phyloP scores from a whole-genome alignment of 2,329 filamentous ascomycete species.

The Nannizziopsis barbatae region DNA sequence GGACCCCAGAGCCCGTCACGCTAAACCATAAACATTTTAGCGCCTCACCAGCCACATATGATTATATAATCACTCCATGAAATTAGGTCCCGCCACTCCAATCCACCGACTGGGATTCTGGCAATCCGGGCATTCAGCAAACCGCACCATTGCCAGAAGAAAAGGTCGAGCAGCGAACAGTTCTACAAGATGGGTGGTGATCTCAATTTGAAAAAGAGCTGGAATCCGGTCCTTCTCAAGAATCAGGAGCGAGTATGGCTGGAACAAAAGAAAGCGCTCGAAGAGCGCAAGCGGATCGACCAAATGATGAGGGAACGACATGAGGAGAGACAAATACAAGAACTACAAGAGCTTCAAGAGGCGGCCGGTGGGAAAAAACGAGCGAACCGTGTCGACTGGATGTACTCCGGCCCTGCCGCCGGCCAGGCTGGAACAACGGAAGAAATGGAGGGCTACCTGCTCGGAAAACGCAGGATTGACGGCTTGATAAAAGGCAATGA shows the following conservation, averaged over 20 bases:
- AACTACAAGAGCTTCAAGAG: slow-evolving; percentile 82
- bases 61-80: not conserved
- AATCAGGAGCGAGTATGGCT: slow-evolving; percentile 88
- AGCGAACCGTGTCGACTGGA: slow-evolving; percentile 85
- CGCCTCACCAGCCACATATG: slow-evolving; percentile 1
- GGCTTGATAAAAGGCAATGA: slow-evolving; percentile 72
- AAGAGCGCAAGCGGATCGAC: slow-evolving; percentile 88
- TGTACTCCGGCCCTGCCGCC: slow-evolving; percentile 80
- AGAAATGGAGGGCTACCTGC: slow-evolving; percentile 84
- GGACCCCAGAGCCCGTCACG: no score
- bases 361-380: slow-evolving; percentile 72
- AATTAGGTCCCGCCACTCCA: not conserved
- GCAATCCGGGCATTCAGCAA: no score
- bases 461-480: slow-evolving; percentile 89
- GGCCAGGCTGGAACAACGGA: slow-evolving; percentile 66
- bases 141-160: not conserved
- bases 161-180: not conserved
- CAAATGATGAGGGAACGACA: slow-evolving; percentile 86
- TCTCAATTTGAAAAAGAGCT: slow-evolving; percentile 90
- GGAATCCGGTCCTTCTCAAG: slow-evolving; percentile 80
- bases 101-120: not conserved
- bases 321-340: slow-evolving; percentile 84
- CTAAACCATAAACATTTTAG: slow-evolving; percentile 3
- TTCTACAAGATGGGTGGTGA: slow-evolving; percentile 47
- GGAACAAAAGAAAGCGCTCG: slow-evolving; percentile 81